Evolutionary conservation across 306 rosid genomes (phyloP), one percentile per base, ranked within the genome.

Genomic region (Senna siamea): DNA sequence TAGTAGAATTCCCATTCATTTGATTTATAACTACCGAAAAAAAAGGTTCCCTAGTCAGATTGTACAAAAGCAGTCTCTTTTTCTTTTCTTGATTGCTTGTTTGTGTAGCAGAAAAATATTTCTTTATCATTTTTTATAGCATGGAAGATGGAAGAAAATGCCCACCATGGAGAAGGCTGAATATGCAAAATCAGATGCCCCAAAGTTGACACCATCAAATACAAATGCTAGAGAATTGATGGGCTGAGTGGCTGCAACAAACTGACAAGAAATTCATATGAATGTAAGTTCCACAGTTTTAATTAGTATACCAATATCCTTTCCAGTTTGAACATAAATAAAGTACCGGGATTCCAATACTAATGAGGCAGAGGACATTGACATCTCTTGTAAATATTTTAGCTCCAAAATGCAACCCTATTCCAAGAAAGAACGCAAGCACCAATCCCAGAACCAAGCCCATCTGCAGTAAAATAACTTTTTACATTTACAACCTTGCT

Each of bases 121-220:
- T 15, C 15, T 34, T 38, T 52, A 35, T 69, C 52, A 52, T 74
- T n/a, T 43, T 55, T 60, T 2, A 26, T 37, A 72, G n/a, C 30
- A 50, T 30, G 17, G 20, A 51, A 70, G 40, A 65, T 62, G 75
- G 63, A 74, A 73, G 62, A 53, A 71, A 47, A 43, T 63, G 85
- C 90, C 71, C 76, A 82, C 99, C 99, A 94, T 87, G 58, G 99
- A 94, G 80, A 69, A 89, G 62, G 99, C 99, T 65, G 99, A 90
- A 80, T 94, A 94, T 13, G 95, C 93, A 73, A 94, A 94, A 87
- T 94, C 99, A 76, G 99, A 92, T 44, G 97, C 99, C 52, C 99
- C 99, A 70, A 89, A 94, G 85, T 94, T 94, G 87, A 94, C 83
- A 37, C 99, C 99, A 69, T 94, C 99, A 52, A 92, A 94, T 56